Evolutionary conservation across 1,284 basidiomycete species (phyloP).

Genomic region (Ceratobasidium theobromae): DNA sequence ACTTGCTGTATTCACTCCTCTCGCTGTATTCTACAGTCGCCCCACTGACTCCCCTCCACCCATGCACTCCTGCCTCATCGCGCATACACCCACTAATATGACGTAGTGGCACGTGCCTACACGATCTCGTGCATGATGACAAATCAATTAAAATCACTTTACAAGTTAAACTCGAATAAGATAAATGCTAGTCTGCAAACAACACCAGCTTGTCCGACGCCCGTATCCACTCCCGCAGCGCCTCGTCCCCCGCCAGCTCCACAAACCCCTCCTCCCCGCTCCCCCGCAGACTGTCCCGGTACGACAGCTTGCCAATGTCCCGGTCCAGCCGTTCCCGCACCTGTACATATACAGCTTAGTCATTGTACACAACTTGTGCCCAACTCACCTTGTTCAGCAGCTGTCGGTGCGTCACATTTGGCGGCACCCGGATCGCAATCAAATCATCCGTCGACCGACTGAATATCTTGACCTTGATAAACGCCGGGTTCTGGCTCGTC

Average conservation of each 20-base stretch:
- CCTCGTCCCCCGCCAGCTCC: constrained; percentile 67
- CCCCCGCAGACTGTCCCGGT: constrained; percentile 62
- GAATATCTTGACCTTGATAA: constrained; percentile 98
- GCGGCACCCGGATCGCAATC: constrained; percentile 96
- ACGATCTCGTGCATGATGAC: too few relatives aligned
- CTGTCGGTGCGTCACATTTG: constrained; percentile 81
- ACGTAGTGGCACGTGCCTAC: too few relatives aligned
- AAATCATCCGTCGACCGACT: constrained; percentile 89
- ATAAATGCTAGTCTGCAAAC: constrained; percentile 58
- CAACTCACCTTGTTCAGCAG: constrained; percentile 75
- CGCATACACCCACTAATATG: too few relatives aligned
- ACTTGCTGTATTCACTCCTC: background rate
- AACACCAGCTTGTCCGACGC: constrained; percentile 85
- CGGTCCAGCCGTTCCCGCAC: constrained; percentile 79
- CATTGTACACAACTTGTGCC: background rate
- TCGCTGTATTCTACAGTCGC: too few relatives aligned
- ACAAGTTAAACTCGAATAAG: too few relatives aligned
- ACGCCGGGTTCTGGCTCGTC: constrained; percentile 67
- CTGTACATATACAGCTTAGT: background rate
- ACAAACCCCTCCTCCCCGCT: constrained; percentile 57
- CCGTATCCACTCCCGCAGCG: constrained; percentile 79
- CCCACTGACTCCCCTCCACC: too few relatives aligned
- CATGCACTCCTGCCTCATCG: too few relatives aligned
- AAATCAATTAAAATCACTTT: too few relatives aligned
- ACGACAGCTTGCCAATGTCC: constrained; percentile 70